phyloP scores from a whole-genome alignment of 2,329 filamentous ascomycete species.

The Pezicula carpinea region DNA sequence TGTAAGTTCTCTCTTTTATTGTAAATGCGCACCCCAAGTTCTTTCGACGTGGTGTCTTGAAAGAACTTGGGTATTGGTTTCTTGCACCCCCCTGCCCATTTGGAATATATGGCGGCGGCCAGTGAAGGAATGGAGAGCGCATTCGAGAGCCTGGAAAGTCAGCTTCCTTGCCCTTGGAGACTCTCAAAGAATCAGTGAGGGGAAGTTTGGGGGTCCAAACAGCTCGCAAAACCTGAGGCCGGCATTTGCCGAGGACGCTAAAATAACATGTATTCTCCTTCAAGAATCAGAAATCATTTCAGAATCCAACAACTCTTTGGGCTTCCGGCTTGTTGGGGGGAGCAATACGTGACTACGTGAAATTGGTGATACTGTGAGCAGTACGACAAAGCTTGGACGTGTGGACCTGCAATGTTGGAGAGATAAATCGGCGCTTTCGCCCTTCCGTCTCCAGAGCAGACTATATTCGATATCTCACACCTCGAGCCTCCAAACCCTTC shows the following conservation, averaged over 20 bases:
- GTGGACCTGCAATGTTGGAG: constrained; percentile 2
- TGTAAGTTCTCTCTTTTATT: background rate
- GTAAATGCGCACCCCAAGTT: background rate
- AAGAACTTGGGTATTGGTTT: background rate
- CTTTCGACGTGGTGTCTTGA: no score
- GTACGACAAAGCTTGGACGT: constrained; percentile 1
- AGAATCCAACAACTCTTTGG: no score
- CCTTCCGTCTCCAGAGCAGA: background rate
- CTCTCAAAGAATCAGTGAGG: no score
- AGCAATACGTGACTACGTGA: background rate
- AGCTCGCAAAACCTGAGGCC: no score
- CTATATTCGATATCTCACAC: background rate
- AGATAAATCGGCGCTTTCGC: background rate
- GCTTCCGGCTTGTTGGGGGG: background rate
- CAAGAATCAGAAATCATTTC: no score
- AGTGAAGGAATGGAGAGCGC: background rate
- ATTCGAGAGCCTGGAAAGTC: no score
- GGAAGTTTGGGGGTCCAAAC: no score
- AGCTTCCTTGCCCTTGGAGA: no score
- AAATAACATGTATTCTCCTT: no score
- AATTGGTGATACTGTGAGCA: background rate
- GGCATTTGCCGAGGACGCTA: no score
- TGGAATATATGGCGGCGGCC: background rate
- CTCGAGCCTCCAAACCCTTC: background rate
- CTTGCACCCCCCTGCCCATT: background rate